Conservation (phyloP, 768 basidiomycete genomes). For the Suillus weaverae region DNA sequence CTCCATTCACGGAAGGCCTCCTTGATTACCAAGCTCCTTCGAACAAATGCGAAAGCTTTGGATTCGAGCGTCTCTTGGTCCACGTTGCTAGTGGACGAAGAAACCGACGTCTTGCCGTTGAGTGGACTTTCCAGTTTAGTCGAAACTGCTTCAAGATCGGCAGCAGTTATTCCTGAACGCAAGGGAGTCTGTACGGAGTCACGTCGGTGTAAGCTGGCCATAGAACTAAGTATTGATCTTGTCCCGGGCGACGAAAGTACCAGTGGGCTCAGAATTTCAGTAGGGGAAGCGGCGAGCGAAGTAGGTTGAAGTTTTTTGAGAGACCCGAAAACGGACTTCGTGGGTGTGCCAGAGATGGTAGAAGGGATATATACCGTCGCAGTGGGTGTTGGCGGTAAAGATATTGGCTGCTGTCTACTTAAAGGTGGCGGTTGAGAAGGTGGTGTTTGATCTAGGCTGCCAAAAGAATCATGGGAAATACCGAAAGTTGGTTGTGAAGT, state of each 20-base stretch:
- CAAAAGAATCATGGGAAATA: neutral
- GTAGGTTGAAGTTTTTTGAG: slow-evolving; percentile 29
- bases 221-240: slow-evolving; percentile 15
- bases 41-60: slow-evolving; percentile 44
- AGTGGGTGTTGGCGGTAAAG: slow-evolving; percentile 35
- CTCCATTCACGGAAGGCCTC: slow-evolving; percentile 48
- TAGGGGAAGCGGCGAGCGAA: slow-evolving; percentile 21
- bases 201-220: slow-evolving; percentile 19
- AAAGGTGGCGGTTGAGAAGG: slow-evolving; percentile 29
- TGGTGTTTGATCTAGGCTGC: slow-evolving; percentile 11
- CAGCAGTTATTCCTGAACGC: slow-evolving; percentile 15
- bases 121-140: slow-evolving; percentile 5
- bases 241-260: slow-evolving; percentile 26
- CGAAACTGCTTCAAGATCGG: slow-evolving; percentile 12
- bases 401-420: slow-evolving; percentile 30
- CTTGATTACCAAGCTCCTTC: slow-evolving; percentile 41
- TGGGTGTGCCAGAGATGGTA: slow-evolving; percentile 8
- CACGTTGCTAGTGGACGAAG: slow-evolving; percentile 5
- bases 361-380: slow-evolving; percentile 20
- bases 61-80: slow-evolving; percentile 33
- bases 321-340: slow-evolving; percentile 22
- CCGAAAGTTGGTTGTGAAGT: slow-evolving; percentile 10
- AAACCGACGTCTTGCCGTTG: slow-evolving; percentile 8
- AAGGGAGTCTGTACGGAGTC: slow-evolving; percentile 29
- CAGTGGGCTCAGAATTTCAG: slow-evolving; percentile 32